phyloP scores from a whole-genome alignment of 352 stramenopile genomes.

The Globisporangium irregulare region DNA sequence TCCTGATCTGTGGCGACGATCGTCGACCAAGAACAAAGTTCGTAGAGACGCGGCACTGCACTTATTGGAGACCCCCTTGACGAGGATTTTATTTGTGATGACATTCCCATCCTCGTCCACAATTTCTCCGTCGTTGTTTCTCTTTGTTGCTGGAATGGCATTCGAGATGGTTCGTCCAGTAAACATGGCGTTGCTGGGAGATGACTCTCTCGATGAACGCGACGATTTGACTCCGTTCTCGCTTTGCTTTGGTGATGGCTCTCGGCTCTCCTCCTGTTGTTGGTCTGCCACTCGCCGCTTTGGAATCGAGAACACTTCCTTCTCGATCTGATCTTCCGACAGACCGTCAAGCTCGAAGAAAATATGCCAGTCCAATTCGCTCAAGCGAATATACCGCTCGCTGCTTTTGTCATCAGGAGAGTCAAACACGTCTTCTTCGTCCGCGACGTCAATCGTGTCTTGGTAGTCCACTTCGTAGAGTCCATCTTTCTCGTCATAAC shows the following conservation, averaged over 20 bases:
- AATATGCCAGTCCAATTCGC: slow-evolving; percentile 60
- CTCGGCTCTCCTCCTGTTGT: slow-evolving; percentile 23
- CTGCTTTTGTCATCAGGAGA: slow-evolving; percentile 16
- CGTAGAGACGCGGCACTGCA: slow-evolving; percentile 43
- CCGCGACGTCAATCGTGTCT: slow-evolving; percentile 29
- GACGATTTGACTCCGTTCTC: slow-evolving; percentile 11
- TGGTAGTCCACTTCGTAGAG: slow-evolving; percentile 64
- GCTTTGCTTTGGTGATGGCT: slow-evolving; percentile 33
- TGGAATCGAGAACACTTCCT: slow-evolving; percentile 78
- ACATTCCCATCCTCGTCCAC: slow-evolving; percentile 45
- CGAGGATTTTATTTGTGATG: slow-evolving; percentile 59
- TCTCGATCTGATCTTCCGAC: slow-evolving; percentile 49
- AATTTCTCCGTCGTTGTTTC: slow-evolving; percentile 30
- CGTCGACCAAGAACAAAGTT: slow-evolving; percentile 38
- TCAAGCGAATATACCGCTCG: slow-evolving; percentile 26
- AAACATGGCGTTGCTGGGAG: neutral
- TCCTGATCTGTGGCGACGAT: slow-evolving; percentile 10
- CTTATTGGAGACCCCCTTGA: slow-evolving; percentile 59
- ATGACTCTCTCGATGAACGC: slow-evolving; percentile 9
- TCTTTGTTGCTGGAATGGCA: neutral
- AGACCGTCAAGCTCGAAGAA: slow-evolving; percentile 54
- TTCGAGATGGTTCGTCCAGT: slow-evolving; percentile 9
- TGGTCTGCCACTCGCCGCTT: slow-evolving; percentile 42
- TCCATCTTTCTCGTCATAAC: slow-evolving; percentile 35
- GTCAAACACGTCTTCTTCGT: slow-evolving; percentile 29